Evolutionary conservation across 345 rosid genomes (phyloP), one percentile per base, ranked within the genome.

Genomic region (Leavenworthia alabamica): DNA sequence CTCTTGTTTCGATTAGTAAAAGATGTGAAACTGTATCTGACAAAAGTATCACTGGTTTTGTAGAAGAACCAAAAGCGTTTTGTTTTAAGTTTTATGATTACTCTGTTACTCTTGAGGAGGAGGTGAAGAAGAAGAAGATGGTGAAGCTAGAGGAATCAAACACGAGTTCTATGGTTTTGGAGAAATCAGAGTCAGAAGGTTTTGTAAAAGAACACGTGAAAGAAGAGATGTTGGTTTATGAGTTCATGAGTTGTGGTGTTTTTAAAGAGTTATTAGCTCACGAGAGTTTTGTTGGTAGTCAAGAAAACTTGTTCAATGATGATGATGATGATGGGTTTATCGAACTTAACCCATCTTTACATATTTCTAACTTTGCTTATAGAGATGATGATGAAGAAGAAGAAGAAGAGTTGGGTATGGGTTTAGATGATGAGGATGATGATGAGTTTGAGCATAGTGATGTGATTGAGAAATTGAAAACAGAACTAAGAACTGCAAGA

Each of bases 401-500:
- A 54, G 77, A 47, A 52, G 66, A 67, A 40, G 42, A 68, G 45
- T 20, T 66, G 31, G 45, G 47, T 46, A 28, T 29, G 44, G 32
- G 16, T 29, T 56, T 43, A 10, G 69, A 49, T 39, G 64, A 61
- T 39, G 62, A 56, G 3, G 75, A 80, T 36, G 56, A 41, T 48
- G 82, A 81, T 37, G 58, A 53, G 70, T 64, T 32, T 50, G 96
- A 83, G 58, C 81, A 81, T 0, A 78, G 74, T 26, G 93, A 85
- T 33, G 56, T 84, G 50, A 42, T 84, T 6, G 86, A 91, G 56
- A 83, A 72, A 76, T 74, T 91, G 45, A 83, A 78, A 73, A 59
- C 74, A 79, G 90, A 88, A 20, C 62, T 88, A 19, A 80, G 57
- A 45, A 67, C 23, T n/a, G 88, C 83, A 4, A 84, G 90, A 65